phyloP scores from a whole-genome alignment of 352 stramenopile species.

The Phytopythium montanum region DNA sequence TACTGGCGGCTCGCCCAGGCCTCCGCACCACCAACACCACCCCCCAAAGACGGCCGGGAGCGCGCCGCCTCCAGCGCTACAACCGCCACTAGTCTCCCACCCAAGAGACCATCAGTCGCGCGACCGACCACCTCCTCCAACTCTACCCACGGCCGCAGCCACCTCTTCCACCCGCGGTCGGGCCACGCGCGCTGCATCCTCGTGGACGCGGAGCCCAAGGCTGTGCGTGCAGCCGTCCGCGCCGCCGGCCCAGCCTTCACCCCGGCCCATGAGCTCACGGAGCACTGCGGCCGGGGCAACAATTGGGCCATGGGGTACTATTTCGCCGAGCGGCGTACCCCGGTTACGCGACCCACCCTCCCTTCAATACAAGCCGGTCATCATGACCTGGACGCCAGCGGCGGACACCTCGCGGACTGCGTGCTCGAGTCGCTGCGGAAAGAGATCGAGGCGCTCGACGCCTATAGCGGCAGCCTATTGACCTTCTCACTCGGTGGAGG shows the following conservation, averaged over 20 bases:
- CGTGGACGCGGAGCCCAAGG: conserved; percentile 80
- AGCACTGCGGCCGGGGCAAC: conserved; percentile 78
- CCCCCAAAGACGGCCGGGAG: background rate
- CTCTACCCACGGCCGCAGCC: background rate
- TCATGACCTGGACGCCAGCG: background rate
- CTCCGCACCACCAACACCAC: background rate
- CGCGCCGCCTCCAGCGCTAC: conserved; percentile 1
- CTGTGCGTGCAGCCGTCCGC: conserved; percentile 23
- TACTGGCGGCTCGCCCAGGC: conserved; percentile 48
- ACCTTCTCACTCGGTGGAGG: conserved; percentile 82
- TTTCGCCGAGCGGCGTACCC: conserved; percentile 16
- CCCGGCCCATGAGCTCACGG: conserved; percentile 47
- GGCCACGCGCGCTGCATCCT: conserved; percentile 58
- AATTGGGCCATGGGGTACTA: conserved; percentile 90
- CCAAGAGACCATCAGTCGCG: background rate
- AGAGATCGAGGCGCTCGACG: conserved; percentile 67
- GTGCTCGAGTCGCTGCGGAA: conserved; percentile 73
- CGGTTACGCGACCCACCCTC: background rate
- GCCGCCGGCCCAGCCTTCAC: conserved; percentile 13
- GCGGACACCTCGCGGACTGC: conserved; percentile 11
- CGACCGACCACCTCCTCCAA: background rate
- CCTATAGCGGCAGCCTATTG: conserved; percentile 68
- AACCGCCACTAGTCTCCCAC: background rate
- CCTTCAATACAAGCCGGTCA: background rate
- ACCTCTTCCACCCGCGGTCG: conserved; percentile 49